phyloP scores from a whole-genome alignment of 306 rosid genomes.

The Vigna trinervia region DNA sequence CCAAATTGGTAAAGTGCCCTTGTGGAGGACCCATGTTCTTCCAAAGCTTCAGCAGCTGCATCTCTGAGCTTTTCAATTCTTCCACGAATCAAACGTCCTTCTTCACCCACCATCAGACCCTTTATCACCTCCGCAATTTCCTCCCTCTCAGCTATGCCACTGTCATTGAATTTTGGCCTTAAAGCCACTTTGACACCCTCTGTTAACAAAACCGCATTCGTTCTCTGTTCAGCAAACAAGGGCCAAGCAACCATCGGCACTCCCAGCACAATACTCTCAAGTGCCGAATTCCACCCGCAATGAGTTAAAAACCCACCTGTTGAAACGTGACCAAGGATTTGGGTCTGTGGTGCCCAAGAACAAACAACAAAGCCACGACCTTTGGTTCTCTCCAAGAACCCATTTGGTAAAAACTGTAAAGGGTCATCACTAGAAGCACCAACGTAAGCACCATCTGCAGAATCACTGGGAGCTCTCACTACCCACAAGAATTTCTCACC shows the following conservation, averaged over 20 bases:
- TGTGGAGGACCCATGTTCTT: conserved; percentile 39
- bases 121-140: conserved; percentile 26
- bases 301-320: conserved; percentile 47
- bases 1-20: conserved; percentile 1
- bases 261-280: conserved; percentile 37
- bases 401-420: conserved; percentile 37
- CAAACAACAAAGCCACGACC: conserved; percentile 30
- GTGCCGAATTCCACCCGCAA: conserved; percentile 50
- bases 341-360: conserved; percentile 49
- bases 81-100: conserved; percentile 7
- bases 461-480: conserved; percentile 42
- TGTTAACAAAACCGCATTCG: conserved; percentile 29
- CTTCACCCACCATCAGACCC: conserved; percentile 5
- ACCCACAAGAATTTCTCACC: conserved; percentile 48
- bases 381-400: conserved; percentile 44
- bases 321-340: conserved; percentile 36
- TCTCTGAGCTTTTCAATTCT: conserved; percentile 21
- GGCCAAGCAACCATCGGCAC: conserved; percentile 46
- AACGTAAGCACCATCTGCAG: conserved; percentile 41
- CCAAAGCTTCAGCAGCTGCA: conserved; percentile 11
- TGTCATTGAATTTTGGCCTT: conserved; percentile 33
- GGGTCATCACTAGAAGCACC: conserved; percentile 10
- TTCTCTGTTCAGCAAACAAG: conserved; percentile 36
- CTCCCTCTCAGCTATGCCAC: conserved; percentile 23
- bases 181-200: conserved; percentile 32